Base-by-base conservation (phyloP, 352 stramenopile genomes). In the Phytophthora aleatoria region DNA sequence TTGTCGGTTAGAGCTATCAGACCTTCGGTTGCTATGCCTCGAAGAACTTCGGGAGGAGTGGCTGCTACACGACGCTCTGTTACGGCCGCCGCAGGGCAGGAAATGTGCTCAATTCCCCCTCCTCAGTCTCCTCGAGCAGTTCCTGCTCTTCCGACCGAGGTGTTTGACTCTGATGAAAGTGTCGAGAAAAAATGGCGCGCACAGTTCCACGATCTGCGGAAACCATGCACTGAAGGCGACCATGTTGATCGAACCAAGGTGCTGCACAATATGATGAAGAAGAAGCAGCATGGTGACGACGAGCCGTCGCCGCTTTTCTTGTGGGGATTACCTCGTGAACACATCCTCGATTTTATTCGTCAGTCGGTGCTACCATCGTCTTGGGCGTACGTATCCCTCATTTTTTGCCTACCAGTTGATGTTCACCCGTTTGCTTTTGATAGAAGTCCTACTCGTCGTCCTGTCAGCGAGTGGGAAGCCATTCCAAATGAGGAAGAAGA, bases 281-380 rank as follows among this genome's bases (percentile, higher is more conserved):
- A 52, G 13, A 39, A 42, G 43, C 59, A 42, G 3, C 38, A 41
- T 7, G 11, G 8, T 0, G 50, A 54, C 42, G 57, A 71, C 2
- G 49, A 54, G n/a, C 24, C 50, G 24, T 79, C 79, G 0, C 81
- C 77, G 1, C 48, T 91, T 12, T 68, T 79, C 16, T 62, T 88
- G 16, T 92, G 85, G 85, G 80, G 80, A 0, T 58, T 92, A 44
- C 83, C 85, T 30, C 70, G 81, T 20, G 83, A 92, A 43, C 79
- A 92, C 49, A 85, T 91, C 45, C 64, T 92, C 42, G 81, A 90
- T 31, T 94, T 87, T 61, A 91, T 94, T 50, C 79, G 81, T 4
- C 85, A 91, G 60, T 90, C 85, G 0, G 70, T 94, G 33, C 75
- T 91, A 53, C 83, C 83, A 11, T 67, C 76, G n/a, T 79, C 76